Base-by-base conservation (phyloP, 1,284 basidiomycete genomes). In the Cyathus pygmaeus region DNA sequence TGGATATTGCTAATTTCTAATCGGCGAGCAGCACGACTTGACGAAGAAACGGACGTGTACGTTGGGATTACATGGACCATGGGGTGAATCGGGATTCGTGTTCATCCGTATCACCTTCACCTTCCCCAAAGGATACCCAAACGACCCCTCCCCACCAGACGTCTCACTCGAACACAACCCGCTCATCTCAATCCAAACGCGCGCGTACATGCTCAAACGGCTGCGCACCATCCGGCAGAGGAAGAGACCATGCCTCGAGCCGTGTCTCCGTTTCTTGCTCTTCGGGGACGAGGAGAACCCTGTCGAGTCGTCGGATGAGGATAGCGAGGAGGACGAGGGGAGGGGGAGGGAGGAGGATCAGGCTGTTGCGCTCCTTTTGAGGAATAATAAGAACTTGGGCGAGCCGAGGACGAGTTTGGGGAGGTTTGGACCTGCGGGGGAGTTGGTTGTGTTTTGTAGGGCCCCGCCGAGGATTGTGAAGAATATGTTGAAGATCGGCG, bases 31-130 rank as follows among this genome's bases (percentile, higher is more conserved):
- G 92, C 88, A 93, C 58, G 94, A 96, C 62, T 79, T 96, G 46
- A 85, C 85, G 4, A 94, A 92, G 71, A 90, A 89, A 70, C 86
- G 94, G 29, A 92, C 89, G 19, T 94, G 94, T 66, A 96, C 94
- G 2, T 85, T 98, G 56, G 93, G 94, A 9, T 81, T 98, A 52
- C 91, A 95, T 69, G 94, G 94, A 1, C 95, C 95, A 1, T 97
- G 95, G 95, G 94, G 94, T 11, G 91, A 92, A 59, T 87, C 81
- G 17, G 91, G 87, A 4, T 90, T 86, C 23, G 90, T 92, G 4
- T 95, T 94, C 79, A 89, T 97, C 57, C 89, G 96, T 1, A 88
- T 96, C n/a, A 92, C 94, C 5, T 96, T 97, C 79, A 89, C 89
- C 2, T 98, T 98, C 72, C 95, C 96, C 1, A 84, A 87, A 31